A percentile compares a stretch with the other conserved stretches of the same genome.
phyloP scores from a whole-genome alignment of 768 basidiomycete genomes.

The Paxillus involutus region DNA sequence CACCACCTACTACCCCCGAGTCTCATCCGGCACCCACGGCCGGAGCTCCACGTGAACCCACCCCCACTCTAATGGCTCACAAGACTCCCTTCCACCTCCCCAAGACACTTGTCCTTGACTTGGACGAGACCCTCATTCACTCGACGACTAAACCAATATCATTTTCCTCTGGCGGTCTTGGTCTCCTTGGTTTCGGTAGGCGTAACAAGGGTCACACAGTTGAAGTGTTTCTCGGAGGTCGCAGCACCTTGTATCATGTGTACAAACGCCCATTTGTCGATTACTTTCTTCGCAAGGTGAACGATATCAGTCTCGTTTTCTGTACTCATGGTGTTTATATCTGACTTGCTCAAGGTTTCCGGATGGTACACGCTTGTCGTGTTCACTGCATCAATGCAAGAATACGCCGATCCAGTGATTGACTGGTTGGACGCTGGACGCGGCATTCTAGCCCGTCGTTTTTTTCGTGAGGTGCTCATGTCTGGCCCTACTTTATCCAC shows the following conservation, averaged over 20 bases:
- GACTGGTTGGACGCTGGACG: conserved; percentile 98
- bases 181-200: conserved; percentile 60
- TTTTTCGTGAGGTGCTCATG: conserved; percentile 87
- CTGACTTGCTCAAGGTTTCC: conserved; percentile 68
- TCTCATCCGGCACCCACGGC: conserved; percentile 17
- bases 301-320: conserved; percentile 13
- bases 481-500: neutral
- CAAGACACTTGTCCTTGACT: conserved; percentile 95
- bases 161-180: conserved; percentile 47
- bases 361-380: conserved; percentile 98
- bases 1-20: conserved; percentile 10
- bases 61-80: conserved; percentile 48
- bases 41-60: conserved; percentile 41
- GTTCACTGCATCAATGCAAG: conserved; percentile 98
- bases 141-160: conserved; percentile 84
- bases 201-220: conserved; percentile 81
- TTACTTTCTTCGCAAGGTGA: conserved; percentile 86
- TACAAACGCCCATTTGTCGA: conserved; percentile 99
- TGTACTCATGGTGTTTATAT: neutral
- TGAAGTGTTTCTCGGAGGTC: conserved; percentile 87
- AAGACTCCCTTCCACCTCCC: conserved; percentile 76
- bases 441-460: conserved; percentile 82
- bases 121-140: conserved; percentile 98
- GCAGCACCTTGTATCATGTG: conserved; percentile 93
- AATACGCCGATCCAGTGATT: conserved; percentile 99